Conservation (phyloP, 73 alveolate genomes). For the Stentor roeselii region DNA sequence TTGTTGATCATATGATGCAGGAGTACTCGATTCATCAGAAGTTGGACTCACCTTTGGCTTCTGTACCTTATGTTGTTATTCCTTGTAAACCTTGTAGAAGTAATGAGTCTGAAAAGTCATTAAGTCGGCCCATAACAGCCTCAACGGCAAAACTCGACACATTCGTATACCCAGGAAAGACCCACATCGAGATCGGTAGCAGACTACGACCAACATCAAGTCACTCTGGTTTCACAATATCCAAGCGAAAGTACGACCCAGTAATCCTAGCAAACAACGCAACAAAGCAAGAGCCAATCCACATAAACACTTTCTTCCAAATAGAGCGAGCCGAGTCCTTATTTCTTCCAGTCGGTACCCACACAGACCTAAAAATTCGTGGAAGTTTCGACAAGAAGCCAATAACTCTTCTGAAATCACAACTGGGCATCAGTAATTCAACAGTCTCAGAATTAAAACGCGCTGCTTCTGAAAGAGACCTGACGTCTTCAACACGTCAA, state of each 20-base stretch:
- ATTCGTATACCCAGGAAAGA: not conserved
- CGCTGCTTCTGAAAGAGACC: not conserved
- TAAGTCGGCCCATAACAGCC: conserved; percentile 14
- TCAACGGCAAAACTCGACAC: conserved; percentile 12
- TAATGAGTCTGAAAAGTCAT: conserved; percentile 20
- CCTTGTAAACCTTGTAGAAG: not conserved
- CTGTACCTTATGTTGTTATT: not conserved
- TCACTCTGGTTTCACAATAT: conserved; percentile 17
- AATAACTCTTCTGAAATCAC: not conserved
- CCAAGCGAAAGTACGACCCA: not conserved
- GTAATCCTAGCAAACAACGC: not conserved
- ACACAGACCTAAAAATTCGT: not conserved
- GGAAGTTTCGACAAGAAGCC: not conserved
- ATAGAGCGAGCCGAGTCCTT: not conserved
- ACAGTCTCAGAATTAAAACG: not conserved
- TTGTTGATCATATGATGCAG: conserved; percentile 46
- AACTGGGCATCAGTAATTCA: not conserved
- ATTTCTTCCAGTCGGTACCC: not conserved
- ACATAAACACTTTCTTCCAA: not conserved
- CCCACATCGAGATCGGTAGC: too few relatives aligned
- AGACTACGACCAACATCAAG: not conserved
- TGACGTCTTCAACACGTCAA: not conserved
- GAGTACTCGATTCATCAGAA: not conserved
- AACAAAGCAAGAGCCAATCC: not conserved
- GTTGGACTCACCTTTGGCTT: not conserved